A percentile compares a stretch with the other conserved stretches of the same genome.
These are phyloP conservation scores for Seiridium cupressi DNA, from an alignment of 2,329 filamentous ascomycete genomes.

Conservation along the genomic window DNA sequence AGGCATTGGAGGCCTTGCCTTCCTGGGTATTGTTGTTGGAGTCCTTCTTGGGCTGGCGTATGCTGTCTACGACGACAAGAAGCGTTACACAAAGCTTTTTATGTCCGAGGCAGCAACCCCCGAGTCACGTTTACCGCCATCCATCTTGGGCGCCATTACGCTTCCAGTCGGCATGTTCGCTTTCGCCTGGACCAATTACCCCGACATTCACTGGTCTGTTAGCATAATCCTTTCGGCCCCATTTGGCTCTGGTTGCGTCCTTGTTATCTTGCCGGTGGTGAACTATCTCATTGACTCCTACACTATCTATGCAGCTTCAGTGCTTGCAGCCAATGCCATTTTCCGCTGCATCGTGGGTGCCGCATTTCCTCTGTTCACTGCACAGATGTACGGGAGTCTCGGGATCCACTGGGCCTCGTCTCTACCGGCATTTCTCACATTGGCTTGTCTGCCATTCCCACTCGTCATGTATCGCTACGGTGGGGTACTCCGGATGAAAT, in stretches of 20 bases:
- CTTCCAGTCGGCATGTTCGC: slow-evolving; percentile 63
- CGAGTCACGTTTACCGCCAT: slow-evolving; percentile 60
- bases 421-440: not conserved
- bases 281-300: slow-evolving; percentile 55
- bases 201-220: slow-evolving; percentile 49
- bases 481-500: too few species aligned
- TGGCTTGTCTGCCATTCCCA: not conserved
- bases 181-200: slow-evolving; percentile 63
- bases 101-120: slow-evolving; percentile 54
- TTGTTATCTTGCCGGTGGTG: slow-evolving; percentile 52
- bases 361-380: not conserved
- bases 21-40: slow-evolving; percentile 65
- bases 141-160: slow-evolving; percentile 57
- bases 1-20: slow-evolving; percentile 60
- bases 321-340: slow-evolving; percentile 66
- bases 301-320: slow-evolving; percentile 63
- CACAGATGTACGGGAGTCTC: not conserved
- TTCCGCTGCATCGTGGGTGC: slow-evolving; percentile 34
- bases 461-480: not conserved
- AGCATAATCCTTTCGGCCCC: slow-evolving; percentile 21
- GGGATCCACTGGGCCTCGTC: not conserved
- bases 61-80: slow-evolving; percentile 28
- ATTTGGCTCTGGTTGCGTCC: slow-evolving; percentile 36
- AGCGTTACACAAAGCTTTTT: slow-evolving; percentile 13
- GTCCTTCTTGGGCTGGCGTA: slow-evolving; percentile 57